Evolutionary conservation across 140 eudicot species (phyloP).

Genomic region (Eryngium alpinum): DNA sequence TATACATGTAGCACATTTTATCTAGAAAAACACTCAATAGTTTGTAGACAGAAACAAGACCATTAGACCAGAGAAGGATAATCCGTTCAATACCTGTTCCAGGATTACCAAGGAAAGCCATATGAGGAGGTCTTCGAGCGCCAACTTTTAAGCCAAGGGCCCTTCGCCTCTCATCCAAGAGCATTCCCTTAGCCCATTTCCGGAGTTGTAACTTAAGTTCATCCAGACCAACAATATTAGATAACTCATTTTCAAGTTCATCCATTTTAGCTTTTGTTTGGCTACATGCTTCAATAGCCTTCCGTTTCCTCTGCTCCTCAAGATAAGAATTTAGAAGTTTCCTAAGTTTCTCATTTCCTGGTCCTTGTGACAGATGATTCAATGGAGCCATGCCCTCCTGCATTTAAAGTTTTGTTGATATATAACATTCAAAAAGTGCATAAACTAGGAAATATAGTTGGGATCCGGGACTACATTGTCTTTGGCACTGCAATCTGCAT

Average conservation of each 20-base stretch:
- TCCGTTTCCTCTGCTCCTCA: slow-evolving; percentile 73
- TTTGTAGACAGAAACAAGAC: not conserved
- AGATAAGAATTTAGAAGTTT: slow-evolving; percentile 50
- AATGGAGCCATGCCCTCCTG: slow-evolving; percentile 93
- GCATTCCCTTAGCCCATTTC: slow-evolving; percentile 93
- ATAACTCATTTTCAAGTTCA: slow-evolving; percentile 73
- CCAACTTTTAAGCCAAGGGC: slow-evolving; percentile 93
- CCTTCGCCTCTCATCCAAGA: slow-evolving; percentile 89
- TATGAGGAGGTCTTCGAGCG: slow-evolving; percentile 79
- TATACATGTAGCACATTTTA: not conserved
- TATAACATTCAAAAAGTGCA: not conserved
- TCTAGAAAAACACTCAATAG: not conserved
- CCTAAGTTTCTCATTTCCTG: slow-evolving; percentile 67
- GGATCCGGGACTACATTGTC: slow-evolving; percentile 50
- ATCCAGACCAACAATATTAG: slow-evolving; percentile 69
- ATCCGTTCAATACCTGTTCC: slow-evolving; percentile 52
- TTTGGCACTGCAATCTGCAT: slow-evolving; percentile 95
- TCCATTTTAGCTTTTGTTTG: slow-evolving; percentile 92
- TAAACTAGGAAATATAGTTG: not conserved
- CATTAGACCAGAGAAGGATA: not conserved
- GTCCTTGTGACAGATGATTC: slow-evolving; percentile 79
- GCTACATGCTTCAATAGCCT: slow-evolving; percentile 84
- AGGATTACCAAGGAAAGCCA: slow-evolving; percentile 99
- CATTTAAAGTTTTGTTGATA: slow-evolving; percentile 4
- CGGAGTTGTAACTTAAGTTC: slow-evolving; percentile 76